Conservation (phyloP, 805 yeast species). For the Saccharomycopsis sp. region DNA sequence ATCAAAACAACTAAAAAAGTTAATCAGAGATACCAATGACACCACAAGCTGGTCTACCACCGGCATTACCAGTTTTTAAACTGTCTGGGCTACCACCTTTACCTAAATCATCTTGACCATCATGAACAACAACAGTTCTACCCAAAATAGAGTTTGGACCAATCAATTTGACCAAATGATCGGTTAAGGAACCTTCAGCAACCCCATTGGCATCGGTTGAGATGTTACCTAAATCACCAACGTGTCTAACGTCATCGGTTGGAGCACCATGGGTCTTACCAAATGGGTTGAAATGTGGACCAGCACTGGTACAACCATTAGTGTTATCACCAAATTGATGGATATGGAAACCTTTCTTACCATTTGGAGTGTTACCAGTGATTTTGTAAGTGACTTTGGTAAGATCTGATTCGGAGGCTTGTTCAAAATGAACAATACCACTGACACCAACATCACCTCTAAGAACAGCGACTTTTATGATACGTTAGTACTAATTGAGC, state of each 20-base stretch:
- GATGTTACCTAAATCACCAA: conserved; percentile 95
- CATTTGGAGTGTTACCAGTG: conserved; percentile 78
- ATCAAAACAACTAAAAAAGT: no score
- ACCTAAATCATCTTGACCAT: conserved; percentile 88
- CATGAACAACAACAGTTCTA: conserved; percentile 92
- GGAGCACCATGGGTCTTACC: conserved; percentile 89
- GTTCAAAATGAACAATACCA: conserved; percentile 85
- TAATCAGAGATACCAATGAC: conserved; percentile 71
- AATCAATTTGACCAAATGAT: conserved; percentile 63
- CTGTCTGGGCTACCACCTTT: conserved; percentile 89
- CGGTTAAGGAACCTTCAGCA: conserved; percentile 84
- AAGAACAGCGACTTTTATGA: conserved; percentile 69
- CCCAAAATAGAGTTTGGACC: conserved; percentile 88
- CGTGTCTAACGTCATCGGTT: conserved; percentile 70
- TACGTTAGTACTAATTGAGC: not conserved
- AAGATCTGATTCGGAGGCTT: conserved; percentile 66
- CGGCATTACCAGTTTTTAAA: conserved; percentile 94
- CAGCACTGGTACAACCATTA: conserved; percentile 98
- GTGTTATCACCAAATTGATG: conserved; percentile 99
- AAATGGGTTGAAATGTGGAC: conserved; percentile 95
- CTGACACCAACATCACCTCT: conserved; percentile 90
- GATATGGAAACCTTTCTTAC: conserved; percentile 93
- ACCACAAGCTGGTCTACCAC: conserved; percentile 98
- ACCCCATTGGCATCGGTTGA: conserved; percentile 78
- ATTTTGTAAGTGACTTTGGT: conserved; percentile 85